Evolutionary conservation across 2,329 filamentous ascomycete genomes (phyloP).

Genomic region (Metarhizium guizhouense): DNA sequence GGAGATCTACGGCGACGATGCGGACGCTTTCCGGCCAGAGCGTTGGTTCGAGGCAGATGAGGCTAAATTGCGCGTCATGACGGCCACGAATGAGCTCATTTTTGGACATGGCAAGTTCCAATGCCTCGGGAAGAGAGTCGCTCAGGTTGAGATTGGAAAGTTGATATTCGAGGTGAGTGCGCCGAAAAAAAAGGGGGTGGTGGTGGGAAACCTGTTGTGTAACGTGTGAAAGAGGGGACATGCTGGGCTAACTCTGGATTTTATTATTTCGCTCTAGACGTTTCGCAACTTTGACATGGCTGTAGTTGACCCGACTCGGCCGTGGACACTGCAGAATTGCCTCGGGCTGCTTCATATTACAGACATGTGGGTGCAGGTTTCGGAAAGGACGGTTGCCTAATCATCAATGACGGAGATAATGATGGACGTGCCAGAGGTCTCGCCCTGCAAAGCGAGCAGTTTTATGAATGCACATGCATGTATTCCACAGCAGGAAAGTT

Average conservation of each 20-base stretch:
- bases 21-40: constrained; percentile 22
- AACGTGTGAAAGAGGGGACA: neutral
- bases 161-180: constrained; percentile 30
- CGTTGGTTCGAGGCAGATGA: constrained; percentile 26
- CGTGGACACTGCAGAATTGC: neutral
- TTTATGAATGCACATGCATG: neutral
- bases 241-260: neutral
- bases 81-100: constrained; percentile 24
- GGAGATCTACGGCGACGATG: constrained; percentile 24
- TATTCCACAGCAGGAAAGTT: neutral
- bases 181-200: no score
- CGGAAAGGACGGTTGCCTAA: neutral
- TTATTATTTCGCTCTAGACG: neutral
- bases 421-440: no score
- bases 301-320: neutral
- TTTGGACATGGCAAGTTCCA: constrained; percentile 28
- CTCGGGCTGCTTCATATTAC: neutral
- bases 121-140: constrained; percentile 29
- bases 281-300: neutral
- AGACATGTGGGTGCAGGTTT: neutral
- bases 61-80: constrained; percentile 21
- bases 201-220: no score
- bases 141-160: constrained; percentile 28
- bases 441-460: no score
- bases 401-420: no score